Percentiles rank a stretch among this genome's conserved stretches.
phyloP scores from a whole-genome alignment of 768 basidiomycete genomes.

The Kwoniella sp. region DNA sequence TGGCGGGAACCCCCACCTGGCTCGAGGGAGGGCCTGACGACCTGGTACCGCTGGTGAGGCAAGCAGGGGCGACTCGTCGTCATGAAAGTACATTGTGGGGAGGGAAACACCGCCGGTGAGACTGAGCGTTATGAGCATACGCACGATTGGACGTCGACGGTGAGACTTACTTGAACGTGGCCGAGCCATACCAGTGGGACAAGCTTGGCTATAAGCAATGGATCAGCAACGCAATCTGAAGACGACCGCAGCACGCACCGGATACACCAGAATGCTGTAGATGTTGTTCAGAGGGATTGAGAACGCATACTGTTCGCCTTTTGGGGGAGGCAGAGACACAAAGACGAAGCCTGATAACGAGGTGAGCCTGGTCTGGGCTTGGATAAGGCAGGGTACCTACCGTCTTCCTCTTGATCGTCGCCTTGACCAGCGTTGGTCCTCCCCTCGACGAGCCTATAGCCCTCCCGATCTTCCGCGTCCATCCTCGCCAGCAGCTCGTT shows the following conservation, averaged over 20 bases:
- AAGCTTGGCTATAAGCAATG: constrained; percentile 30
- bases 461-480: constrained; percentile 79
- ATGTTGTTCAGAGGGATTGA: constrained; percentile 86
- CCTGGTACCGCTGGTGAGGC: constrained; percentile 16
- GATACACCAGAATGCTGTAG: constrained; percentile 80
- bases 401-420: constrained; percentile 35
- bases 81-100: constrained; percentile 90
- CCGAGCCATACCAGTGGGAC: constrained; percentile 37
- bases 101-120: constrained; percentile 56
- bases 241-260: constrained; percentile 53
- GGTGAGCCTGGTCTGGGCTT: background rate
- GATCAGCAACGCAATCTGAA: background rate
- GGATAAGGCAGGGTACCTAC: constrained; percentile 10
- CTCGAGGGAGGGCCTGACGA: constrained; percentile 17
- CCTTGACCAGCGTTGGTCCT: constrained; percentile 50
- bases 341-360: constrained; percentile 65
- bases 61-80: constrained; percentile 73
- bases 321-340: constrained; percentile 74
- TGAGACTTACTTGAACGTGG: constrained; percentile 76
- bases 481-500: constrained; percentile 76
- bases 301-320: constrained; percentile 89
- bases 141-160: background rate
- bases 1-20: constrained; percentile 78
- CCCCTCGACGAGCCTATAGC: constrained; percentile 80
- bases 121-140: constrained; percentile 6